Evolutionary conservation across 208 protist genomes (phyloP).

Genomic region (Histomonas meleagridis): DNA sequence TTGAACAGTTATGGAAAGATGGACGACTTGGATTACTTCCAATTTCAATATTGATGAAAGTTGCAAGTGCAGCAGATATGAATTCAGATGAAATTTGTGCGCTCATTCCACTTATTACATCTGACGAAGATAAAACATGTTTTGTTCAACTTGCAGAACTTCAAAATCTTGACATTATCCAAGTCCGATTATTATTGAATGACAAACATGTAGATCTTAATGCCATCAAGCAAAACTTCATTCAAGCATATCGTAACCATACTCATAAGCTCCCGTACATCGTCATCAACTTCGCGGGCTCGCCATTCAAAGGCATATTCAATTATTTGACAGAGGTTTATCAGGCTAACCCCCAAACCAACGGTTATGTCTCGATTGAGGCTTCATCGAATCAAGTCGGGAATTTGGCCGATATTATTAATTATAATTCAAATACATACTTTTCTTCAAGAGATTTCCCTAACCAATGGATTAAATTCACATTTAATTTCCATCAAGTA

Average conservation of each 20-base stretch:
- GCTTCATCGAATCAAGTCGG: not conserved
- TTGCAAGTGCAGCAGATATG: not conserved
- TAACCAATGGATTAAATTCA: not conserved
- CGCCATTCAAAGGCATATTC: not conserved
- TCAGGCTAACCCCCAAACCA: not conserved
- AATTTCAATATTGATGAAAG: not conserved
- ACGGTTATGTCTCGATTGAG: not conserved
- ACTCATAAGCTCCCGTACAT: not conserved
- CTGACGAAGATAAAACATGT: not conserved
- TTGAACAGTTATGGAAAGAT: not conserved
- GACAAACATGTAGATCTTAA: not conserved
- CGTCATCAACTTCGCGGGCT: not conserved
- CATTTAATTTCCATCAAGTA: not conserved
- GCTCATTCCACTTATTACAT: not conserved
- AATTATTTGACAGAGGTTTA: not conserved
- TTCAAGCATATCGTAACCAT: not conserved
- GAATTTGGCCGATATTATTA: not conserved
- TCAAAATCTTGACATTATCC: not conserved
- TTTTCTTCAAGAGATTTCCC: not conserved
- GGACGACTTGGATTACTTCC: not conserved
- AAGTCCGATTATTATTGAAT: not conserved
- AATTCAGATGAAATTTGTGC: not conserved
- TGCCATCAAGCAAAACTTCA: not conserved
- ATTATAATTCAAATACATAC: not conserved
- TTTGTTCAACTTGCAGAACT: not conserved